Evolutionary conservation across 148 eudicot genomes (phyloP).

Genomic region (Vaccinium corymbosum): DNA sequence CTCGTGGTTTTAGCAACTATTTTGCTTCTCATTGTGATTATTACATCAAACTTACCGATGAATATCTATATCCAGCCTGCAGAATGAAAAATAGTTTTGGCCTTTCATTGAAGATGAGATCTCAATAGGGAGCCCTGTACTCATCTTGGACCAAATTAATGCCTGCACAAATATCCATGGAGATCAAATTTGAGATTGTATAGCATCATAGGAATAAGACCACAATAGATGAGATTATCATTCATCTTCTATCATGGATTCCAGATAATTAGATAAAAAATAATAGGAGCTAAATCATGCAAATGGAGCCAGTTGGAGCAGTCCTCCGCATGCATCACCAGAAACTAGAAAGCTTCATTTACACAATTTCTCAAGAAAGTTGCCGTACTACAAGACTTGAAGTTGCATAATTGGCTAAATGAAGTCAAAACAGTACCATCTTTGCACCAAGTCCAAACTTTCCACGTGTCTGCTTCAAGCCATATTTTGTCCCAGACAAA

Average conservation of each 20-base stretch:
- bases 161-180: constrained; percentile 48
- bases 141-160: constrained; percentile 99
- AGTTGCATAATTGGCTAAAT: constrained; percentile 13
- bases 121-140: constrained; percentile 98
- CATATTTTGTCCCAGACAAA: constrained; percentile 96
- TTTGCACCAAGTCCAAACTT: constrained; percentile 98
- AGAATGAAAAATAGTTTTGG: constrained; percentile 68
- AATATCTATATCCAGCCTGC: constrained; percentile 96
- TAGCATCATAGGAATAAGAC: background rate
- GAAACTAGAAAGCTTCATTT: constrained; percentile 9
- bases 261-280: background rate
- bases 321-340: constrained; percentile 8
- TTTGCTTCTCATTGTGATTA: background rate
- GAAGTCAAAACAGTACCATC: constrained; percentile 57
- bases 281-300: background rate
- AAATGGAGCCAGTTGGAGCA: constrained; percentile 8
- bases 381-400: background rate
- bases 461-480: constrained; percentile 97
- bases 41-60: constrained; percentile 50
- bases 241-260: background rate
- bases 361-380: constrained; percentile 6
- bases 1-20: background rate
- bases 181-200: constrained; percentile 8
- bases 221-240: background rate
- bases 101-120: constrained; percentile 86